A percentile compares a stretch with the other conserved stretches of the same genome.
Conservation (phyloP, 139 green algal genomes). For the Chlorella sorokiniana region DNA sequence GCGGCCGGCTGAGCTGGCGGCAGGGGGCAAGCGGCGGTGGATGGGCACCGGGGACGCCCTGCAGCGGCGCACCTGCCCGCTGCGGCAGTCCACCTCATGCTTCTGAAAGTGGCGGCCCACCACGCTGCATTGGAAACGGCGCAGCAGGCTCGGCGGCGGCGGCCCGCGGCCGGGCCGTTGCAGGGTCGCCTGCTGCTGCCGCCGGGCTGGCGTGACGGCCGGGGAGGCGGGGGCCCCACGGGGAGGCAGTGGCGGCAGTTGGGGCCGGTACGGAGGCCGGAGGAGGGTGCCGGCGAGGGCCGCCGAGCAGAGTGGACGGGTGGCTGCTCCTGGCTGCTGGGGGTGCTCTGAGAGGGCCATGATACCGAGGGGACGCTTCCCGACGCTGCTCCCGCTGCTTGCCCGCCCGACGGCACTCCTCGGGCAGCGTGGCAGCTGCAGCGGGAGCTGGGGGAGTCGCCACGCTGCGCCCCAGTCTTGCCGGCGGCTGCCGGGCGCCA, state of each 20-base stretch:
- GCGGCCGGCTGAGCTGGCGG: too few relatives aligned
- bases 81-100: not conserved
- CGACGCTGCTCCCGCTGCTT: not conserved
- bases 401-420: not conserved
- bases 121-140: slow-evolving; percentile 1
- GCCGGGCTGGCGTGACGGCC: not conserved
- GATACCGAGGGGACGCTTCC: not conserved
- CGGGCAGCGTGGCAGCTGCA: not conserved
- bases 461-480: not conserved
- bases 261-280: too few relatives aligned
- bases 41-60: not conserved
- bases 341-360: not conserved
- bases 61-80: slow-evolving; percentile 7
- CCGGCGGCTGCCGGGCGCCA: not conserved
- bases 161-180: too few relatives aligned
- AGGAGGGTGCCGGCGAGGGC: too few relatives aligned
- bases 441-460: not conserved
- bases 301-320: not conserved
- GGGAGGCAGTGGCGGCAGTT: too few relatives aligned
- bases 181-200: not conserved
- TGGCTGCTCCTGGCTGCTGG: not conserved
- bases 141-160: not conserved
- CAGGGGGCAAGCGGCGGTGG: not conserved
- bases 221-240: too few relatives aligned
- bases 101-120: slow-evolving; percentile 31